Evolutionary conservation across 169 alveolate species (phyloP).

Genomic region (Plasmodium vivax): DNA sequence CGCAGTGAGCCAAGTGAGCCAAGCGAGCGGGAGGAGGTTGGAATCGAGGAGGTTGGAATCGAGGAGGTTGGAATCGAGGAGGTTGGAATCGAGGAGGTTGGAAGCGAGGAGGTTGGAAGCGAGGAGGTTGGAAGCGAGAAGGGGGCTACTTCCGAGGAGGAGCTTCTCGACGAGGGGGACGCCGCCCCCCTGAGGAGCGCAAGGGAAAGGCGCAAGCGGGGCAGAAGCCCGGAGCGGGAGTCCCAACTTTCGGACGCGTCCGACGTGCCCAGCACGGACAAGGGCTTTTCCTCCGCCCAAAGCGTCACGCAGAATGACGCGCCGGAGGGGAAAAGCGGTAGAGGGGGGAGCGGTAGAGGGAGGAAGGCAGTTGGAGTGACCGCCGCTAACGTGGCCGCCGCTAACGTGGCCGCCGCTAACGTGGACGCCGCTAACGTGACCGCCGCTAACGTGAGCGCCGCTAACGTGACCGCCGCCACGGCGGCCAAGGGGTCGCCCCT

Average conservation of each 20-base stretch:
- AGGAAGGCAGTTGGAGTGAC: background rate
- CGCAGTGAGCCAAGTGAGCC: conserved; percentile 62
- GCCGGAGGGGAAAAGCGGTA: background rate
- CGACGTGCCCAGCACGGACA: background rate
- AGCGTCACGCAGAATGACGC: background rate
- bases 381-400: background rate
- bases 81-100: conserved; percentile 1
- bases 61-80: background rate
- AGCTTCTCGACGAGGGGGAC: background rate
- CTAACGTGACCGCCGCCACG: too few relatives aligned
- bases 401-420: too few relatives aligned
- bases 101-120: background rate
- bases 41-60: background rate
- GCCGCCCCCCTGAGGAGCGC: background rate
- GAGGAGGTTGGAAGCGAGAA: background rate
- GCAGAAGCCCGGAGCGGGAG: background rate
- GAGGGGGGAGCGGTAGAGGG: background rate
- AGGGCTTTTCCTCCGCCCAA: too few relatives aligned
- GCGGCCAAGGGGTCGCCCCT: background rate
- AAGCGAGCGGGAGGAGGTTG: conserved; percentile 67
- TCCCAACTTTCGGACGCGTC: background rate
- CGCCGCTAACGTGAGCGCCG: too few relatives aligned
- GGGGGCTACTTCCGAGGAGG: background rate
- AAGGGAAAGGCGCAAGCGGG: background rate
- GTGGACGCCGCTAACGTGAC: too few relatives aligned